Percentiles rank a stretch among this genome's conserved stretches.
These are phyloP conservation scores for Psophocarpus tetragonolobus DNA, from an alignment of 306 rosid genomes.

Conservation along the genomic window DNA sequence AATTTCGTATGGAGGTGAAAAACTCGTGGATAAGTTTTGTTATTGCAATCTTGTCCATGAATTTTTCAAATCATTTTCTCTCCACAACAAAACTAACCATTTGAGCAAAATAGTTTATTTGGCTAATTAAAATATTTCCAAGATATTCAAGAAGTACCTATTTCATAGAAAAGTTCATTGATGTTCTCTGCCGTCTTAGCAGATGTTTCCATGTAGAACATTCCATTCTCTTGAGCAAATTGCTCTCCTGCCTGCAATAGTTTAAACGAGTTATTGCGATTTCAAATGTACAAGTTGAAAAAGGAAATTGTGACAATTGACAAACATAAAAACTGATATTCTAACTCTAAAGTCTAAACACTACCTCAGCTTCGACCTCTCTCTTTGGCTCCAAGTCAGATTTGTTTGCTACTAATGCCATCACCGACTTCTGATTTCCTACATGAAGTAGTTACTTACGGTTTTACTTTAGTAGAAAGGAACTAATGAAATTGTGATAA, in stretches of 20 bases:
- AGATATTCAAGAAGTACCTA: constrained; percentile 47
- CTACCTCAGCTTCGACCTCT: constrained; percentile 74
- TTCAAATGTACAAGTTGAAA: constrained; percentile 2
- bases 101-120: neutral
- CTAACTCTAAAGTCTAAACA: neutral
- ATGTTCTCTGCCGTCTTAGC: constrained; percentile 78
- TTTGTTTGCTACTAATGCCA: constrained; percentile 85
- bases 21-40: neutral
- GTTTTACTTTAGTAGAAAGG: neutral
- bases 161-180: constrained; percentile 81
- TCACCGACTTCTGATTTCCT: constrained; percentile 70
- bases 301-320: neutral
- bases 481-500: neutral
- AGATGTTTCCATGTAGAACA: constrained; percentile 86
- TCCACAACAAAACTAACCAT: constrained; percentile 3
- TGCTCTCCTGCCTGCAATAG: constrained; percentile 68
- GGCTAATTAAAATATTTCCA: neutral
- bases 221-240: constrained; percentile 78
- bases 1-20: neutral
- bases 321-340: neutral
- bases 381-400: constrained; percentile 69
- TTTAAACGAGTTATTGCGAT: constrained; percentile 11
- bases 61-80: neutral
- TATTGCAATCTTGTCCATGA: constrained; percentile 8
- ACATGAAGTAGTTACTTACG: constrained; percentile 21